Conservation (phyloP, 257 asterid genomes). For the Solanum chaucha region DNA sequence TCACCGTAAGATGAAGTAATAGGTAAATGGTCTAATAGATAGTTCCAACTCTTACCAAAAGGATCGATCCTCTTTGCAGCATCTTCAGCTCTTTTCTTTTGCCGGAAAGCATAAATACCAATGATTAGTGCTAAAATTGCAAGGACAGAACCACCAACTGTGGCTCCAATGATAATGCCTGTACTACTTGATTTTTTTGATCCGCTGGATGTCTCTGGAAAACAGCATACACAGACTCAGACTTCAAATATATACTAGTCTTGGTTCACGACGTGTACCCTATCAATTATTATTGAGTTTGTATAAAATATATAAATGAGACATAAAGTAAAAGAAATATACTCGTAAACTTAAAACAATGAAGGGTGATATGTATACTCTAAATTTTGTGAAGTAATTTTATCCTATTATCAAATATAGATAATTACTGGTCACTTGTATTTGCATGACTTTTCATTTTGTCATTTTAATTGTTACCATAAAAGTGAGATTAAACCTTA, state of each 20-base stretch:
- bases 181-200: conserved; percentile 24
- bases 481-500: no score
- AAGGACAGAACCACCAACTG: conserved; percentile 52
- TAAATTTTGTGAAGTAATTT: no score
- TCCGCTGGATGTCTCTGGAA: conserved; percentile 19
- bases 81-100: conserved; percentile 52
- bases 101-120: conserved; percentile 65
- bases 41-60: conserved; percentile 41
- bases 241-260: not conserved
- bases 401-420: no score
- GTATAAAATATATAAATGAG: no score
- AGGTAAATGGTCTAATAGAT: not conserved
- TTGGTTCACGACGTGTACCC: no score
- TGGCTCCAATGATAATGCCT: conserved; percentile 50
- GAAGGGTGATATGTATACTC: no score
- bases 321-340: no score
- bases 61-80: conserved; percentile 63
- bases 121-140: conserved; percentile 38
- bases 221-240: not conserved
- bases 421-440: no score
- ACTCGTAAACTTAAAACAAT: no score
- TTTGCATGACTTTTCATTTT: no score
- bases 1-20: not conserved
- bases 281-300: no score
- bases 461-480: no score